Evolutionary conservation across 768 basidiomycete genomes (phyloP), one percentile per base, ranked within the genome.

Genomic region (Leccinum obscurum): DNA sequence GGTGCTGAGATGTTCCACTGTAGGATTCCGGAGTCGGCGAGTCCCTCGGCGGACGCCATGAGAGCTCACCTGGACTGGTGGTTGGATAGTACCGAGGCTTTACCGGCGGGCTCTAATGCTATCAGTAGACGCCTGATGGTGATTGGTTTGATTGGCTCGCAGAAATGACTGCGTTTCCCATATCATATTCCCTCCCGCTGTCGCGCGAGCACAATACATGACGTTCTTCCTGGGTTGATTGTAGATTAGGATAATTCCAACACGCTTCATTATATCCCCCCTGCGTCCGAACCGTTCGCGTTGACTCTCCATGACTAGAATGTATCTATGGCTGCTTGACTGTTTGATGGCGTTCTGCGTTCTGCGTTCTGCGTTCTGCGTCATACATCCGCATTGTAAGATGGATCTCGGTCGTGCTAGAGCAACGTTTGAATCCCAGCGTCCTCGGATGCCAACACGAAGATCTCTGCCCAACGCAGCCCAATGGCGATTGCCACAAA

Each of bases 1-100:
- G 37, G 15, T 22, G 15, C 51, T 17, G n/a, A 13, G 9, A 46
- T 15, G 15, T 10, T 53, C 59, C 46, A 63, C 22, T 78, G 79
- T 26, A 77, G 79, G 69, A 69, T 72, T 61, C 66, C 71, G 26
- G 67, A 69, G 51, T 57, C 61, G 10, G 75, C 76, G 10, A 76
- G 68, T 6, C 66, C 80, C 8, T 71, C 77, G 28, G 70, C 69
- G n/a, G 77, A 79, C 51, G 76, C 75, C 26, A 80, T 84, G 70
- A 78, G 80, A 61, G 72, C 78, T 13, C 81, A 79, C 48, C 75
- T 92, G 11, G 71, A 76, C 52, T 85, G 85, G 85, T 92, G 90
- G 90, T 73, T 92, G 37, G 77, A 83, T 34, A 77, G 76, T 28
- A 77, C 81, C 10, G 75, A 77, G 52, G 66, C 74, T 50, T 66